Conservation (phyloP, 768 basidiomycete genomes). For the Suillus hirtellus region DNA sequence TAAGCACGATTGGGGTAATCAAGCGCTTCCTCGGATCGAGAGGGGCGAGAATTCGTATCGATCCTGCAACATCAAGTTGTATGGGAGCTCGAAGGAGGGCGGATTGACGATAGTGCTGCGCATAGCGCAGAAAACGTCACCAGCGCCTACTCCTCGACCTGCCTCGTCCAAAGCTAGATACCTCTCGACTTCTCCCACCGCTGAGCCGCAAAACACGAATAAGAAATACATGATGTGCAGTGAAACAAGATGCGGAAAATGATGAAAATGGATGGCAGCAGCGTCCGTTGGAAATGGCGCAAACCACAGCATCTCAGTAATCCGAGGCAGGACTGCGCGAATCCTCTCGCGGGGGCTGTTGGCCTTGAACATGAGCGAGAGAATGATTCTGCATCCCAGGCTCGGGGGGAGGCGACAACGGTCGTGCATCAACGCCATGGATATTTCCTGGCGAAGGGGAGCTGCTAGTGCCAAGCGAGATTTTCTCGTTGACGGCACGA, state of each 20-base stretch:
- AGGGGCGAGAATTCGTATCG: constrained; percentile 28
- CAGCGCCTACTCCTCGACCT: constrained; percentile 30
- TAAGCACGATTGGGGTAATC: constrained; percentile 30
- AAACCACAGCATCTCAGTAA: constrained; percentile 29
- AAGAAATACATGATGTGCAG: constrained; percentile 34
- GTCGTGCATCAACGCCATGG: constrained; percentile 44
- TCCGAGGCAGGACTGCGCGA: constrained; percentile 45
- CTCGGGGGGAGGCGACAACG: constrained; percentile 68
- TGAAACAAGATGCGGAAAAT: constrained; percentile 34
- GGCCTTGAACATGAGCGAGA: constrained; percentile 56
- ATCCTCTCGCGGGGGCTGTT: constrained; percentile 63
- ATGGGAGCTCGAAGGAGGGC: constrained; percentile 28
- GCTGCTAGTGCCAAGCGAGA: constrained; percentile 61
- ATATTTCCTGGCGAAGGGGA: constrained; percentile 55
- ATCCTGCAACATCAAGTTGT: constrained; percentile 41
- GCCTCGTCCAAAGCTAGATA: constrained; percentile 20
- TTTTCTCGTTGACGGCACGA: constrained; percentile 79
- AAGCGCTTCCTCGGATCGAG: constrained; percentile 36
- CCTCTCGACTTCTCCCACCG: constrained; percentile 21
- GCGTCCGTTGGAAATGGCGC: constrained; percentile 26
- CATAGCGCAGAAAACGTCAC: constrained; percentile 37
- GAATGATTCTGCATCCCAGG: constrained; percentile 45
- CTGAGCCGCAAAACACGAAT: constrained; percentile 30
- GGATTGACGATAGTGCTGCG: constrained; percentile 26
- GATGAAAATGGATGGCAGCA: constrained; percentile 36